Conservation (phyloP, 2,329 filamentous ascomycete genomes). For the Thelonectria discophora region DNA sequence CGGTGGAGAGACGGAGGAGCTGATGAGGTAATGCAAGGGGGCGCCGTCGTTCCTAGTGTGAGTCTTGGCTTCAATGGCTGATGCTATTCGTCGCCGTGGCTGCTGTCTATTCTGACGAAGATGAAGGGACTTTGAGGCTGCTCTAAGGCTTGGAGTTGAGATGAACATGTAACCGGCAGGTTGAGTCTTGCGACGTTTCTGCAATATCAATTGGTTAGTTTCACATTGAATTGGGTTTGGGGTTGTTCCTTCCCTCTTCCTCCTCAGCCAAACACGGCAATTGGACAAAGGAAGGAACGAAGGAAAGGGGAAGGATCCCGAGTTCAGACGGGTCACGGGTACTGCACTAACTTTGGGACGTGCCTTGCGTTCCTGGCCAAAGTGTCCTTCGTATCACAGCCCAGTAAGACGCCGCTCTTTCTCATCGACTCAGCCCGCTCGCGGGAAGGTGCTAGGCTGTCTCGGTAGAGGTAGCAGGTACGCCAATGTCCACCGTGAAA, state of each 20-base stretch:
- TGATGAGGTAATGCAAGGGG: neutral
- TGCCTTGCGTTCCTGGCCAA: neutral
- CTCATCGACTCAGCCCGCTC: neutral
- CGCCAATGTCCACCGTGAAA: slow-evolving; percentile 1
- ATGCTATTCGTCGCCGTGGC: neutral
- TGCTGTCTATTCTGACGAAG: too few relatives aligned
- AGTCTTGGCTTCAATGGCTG: neutral
- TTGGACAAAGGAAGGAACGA: neutral
- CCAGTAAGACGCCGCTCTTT: neutral
- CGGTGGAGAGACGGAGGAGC: neutral
- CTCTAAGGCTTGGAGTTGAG: neutral
- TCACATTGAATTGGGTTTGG: neutral
- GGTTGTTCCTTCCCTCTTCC: neutral
- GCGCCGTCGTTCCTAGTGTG: neutral
- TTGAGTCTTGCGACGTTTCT: neutral
- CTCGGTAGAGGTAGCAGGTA: too few relatives aligned
- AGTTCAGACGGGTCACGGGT: neutral
- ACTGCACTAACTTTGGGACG: neutral
- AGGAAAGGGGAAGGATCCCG: too few relatives aligned
- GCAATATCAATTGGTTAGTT: neutral
- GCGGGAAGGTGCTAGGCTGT: too few relatives aligned
- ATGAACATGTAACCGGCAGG: neutral
- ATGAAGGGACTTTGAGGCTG: neutral
- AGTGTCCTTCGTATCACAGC: neutral
- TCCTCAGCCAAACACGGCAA: neutral